Percentiles rank a stretch among this genome's conserved stretches.
Conservation (phyloP, 441 rosid genomes). For the Hura crepitans region DNA sequence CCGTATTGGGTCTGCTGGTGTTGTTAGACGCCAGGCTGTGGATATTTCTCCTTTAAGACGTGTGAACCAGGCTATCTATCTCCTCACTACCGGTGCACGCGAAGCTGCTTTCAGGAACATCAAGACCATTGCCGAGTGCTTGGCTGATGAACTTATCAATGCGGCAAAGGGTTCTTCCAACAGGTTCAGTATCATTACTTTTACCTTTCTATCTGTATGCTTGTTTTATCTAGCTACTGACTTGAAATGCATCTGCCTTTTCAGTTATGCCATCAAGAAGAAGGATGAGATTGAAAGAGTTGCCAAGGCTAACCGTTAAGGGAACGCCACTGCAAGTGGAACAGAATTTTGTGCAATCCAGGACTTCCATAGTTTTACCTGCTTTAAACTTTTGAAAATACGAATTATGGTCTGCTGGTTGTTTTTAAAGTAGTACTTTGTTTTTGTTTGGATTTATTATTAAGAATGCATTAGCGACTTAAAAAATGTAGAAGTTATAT, state of each 20-base stretch:
- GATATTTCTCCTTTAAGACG: conserved; percentile 79
- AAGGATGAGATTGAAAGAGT: conserved; percentile 88
- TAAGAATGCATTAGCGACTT: conserved; percentile 4
- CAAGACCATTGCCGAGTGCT: conserved; percentile 79
- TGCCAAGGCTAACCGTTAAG: conserved; percentile 88
- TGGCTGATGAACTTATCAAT: conserved; percentile 86
- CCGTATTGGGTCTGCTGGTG: conserved; percentile 86
- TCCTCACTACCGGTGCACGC: conserved; percentile 83
- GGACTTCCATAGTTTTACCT: not conserved
- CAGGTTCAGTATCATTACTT: conserved; percentile 37
- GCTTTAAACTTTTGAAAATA: conserved; percentile 6
- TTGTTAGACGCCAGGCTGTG: conserved; percentile 84
- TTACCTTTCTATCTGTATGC: not conserved
- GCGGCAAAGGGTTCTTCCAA: conserved; percentile 94
- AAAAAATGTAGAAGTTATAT: not conserved
- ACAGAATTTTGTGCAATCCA: not conserved
- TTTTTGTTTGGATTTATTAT: conserved; percentile 7
- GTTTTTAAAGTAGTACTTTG: not conserved
- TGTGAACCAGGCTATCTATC: conserved; percentile 72
- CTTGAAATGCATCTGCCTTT: not conserved
- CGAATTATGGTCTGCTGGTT: not conserved
- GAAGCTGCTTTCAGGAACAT: conserved; percentile 81
- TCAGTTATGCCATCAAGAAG: conserved; percentile 82
- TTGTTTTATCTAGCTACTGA: not conserved
- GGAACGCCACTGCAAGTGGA: not conserved